These are phyloP conservation scores for Lojkania enalia DNA, from an alignment of 2,329 filamentous ascomycete genomes.

Conservation along the genomic window DNA sequence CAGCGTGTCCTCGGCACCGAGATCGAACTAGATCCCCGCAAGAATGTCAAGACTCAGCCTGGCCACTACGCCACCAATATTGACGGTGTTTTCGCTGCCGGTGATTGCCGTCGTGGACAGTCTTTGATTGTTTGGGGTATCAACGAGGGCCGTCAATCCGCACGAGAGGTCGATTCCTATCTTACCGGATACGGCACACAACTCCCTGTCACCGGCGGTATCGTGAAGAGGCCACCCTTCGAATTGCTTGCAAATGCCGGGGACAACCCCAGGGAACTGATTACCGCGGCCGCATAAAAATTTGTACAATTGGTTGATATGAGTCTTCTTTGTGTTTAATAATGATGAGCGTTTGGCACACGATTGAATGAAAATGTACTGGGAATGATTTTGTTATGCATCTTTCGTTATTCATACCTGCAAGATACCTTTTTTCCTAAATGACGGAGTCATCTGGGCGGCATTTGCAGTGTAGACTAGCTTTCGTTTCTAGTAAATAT, in stretches of 20 bases:
- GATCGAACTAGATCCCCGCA: constrained; percentile 87
- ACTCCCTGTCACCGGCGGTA: constrained; percentile 89
- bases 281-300: constrained; percentile 41
- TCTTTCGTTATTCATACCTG: constrained; percentile 32
- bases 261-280: constrained; percentile 43
- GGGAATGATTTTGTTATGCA: constrained; percentile 15
- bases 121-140: constrained; percentile 98
- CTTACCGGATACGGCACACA: constrained; percentile 74
- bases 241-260: constrained; percentile 61
- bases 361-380: constrained; percentile 15
- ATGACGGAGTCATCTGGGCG: constrained; percentile 34
- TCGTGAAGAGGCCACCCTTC: constrained; percentile 79
- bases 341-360: constrained; percentile 13
- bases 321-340: constrained; percentile 4
- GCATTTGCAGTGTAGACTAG: constrained; percentile 36
- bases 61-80: constrained; percentile 89
- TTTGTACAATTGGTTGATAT: not conserved
- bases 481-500: constrained; percentile 18
- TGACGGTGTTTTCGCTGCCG: constrained; percentile 86
- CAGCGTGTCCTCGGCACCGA: constrained; percentile 83
- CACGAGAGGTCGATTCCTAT: constrained; percentile 87
- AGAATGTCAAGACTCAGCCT: constrained; percentile 92
- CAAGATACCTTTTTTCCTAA: constrained; percentile 43
- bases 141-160: constrained; percentile 92
- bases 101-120: constrained; percentile 93